These are phyloP conservation scores for Entomortierella parvispora DNA, from an alignment of 192 early-diverging fungal genomes.

Conservation along the genomic window DNA sequence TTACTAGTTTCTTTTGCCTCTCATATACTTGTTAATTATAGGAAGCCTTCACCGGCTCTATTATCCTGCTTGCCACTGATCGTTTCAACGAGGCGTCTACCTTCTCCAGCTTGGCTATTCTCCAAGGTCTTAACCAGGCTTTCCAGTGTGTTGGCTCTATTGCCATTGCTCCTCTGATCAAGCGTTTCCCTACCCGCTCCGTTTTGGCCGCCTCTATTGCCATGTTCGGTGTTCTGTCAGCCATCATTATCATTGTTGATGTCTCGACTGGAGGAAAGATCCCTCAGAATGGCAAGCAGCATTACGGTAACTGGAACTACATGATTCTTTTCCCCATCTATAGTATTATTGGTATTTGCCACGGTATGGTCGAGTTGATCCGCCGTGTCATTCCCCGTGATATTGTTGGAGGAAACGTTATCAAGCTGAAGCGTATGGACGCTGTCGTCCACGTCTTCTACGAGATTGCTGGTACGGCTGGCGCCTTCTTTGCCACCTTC, in stretches of 20 bases:
- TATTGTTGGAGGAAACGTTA: conserved; percentile 68
- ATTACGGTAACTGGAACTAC: conserved; percentile 50
- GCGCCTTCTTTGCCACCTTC: conserved; percentile 62
- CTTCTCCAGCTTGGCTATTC: conserved; percentile 14
- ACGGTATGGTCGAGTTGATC: conserved; percentile 67
- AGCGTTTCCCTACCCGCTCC: conserved; percentile 49
- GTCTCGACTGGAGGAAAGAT: conserved; percentile 59
- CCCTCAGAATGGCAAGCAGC: conserved; percentile 13
- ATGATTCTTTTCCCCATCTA: conserved; percentile 58
- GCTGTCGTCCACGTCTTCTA: conserved; percentile 66
- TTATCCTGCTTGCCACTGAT: conserved; percentile 25
- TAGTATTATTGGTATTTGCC: conserved; percentile 59
- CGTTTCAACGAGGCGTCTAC: conserved; percentile 4
- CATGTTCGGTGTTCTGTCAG: conserved; percentile 55
- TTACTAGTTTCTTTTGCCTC: neutral
- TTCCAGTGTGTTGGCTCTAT: conserved; percentile 65
- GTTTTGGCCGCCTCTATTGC: conserved; percentile 58
- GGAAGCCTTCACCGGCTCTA: conserved; percentile 37
- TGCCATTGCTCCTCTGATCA: conserved; percentile 60
- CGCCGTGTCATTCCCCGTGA: conserved; percentile 69
- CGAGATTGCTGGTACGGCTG: conserved; percentile 67
- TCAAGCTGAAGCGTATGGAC: conserved; percentile 71
- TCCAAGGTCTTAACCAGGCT: conserved; percentile 58
- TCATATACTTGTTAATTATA: neutral
- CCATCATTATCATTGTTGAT: conserved; percentile 62